These are phyloP conservation scores for Saturnispora kantuleensis DNA, from an alignment of 805 yeast species.

Conservation along the genomic window DNA sequence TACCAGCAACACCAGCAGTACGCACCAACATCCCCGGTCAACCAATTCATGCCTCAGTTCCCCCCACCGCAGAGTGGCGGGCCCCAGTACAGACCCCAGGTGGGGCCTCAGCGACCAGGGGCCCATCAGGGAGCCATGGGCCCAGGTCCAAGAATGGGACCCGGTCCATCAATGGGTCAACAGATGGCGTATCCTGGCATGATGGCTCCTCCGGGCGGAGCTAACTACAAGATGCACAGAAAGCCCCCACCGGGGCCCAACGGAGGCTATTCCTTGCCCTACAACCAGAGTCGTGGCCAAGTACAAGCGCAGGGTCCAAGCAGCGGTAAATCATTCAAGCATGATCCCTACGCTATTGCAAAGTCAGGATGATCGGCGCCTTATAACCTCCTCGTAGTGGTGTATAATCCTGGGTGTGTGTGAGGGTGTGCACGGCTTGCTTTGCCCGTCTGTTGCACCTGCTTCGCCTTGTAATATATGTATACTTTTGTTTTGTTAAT, in stretches of 20 bases:
- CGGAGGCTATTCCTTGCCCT: slow-evolving; percentile 9
- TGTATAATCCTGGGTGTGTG: too few species aligned
- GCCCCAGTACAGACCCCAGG: neutral
- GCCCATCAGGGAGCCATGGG: neutral
- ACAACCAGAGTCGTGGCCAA: slow-evolving; percentile 10
- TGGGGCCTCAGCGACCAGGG: too few species aligned
- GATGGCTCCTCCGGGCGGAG: neutral
- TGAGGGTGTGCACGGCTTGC: too few species aligned
- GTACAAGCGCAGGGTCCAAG: slow-evolving; percentile 7
- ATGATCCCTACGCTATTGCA: slow-evolving; percentile 21
- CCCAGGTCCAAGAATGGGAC: too few species aligned
- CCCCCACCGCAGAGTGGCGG: neutral
- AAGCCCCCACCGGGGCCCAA: slow-evolving; percentile 12
- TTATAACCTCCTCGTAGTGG: too few species aligned
- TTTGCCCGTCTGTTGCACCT: too few species aligned
- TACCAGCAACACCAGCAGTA: slow-evolving; percentile 1
- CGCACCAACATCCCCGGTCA: slow-evolving; percentile 8
- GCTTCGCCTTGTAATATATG: too few species aligned
- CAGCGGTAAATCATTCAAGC: slow-evolving; percentile 12
- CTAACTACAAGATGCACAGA: neutral
- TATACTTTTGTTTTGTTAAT: neutral
- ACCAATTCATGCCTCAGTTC: slow-evolving; percentile 9
- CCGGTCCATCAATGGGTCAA: slow-evolving; percentile 10
- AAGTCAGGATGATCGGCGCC: neutral
- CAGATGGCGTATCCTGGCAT: slow-evolving; percentile 11